A percentile compares a stretch with the other conserved stretches of the same genome.
These are phyloP conservation scores for Chrysanthemum lavandulifolium DNA, from an alignment of 129 eudicot genomes.

Conservation along the genomic window DNA sequence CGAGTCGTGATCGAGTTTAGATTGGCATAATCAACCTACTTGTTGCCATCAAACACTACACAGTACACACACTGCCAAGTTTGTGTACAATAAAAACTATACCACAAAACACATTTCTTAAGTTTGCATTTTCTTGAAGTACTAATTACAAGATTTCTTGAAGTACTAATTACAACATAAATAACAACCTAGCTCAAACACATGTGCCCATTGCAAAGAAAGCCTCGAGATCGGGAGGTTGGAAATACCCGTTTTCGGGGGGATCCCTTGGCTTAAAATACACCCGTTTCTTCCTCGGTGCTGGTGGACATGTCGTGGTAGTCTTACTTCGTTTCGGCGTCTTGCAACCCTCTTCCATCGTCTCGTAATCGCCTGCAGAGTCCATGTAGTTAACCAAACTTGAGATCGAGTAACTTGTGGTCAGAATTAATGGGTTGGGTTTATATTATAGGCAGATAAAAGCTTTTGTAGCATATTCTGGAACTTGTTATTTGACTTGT, in stretches of 20 bases:
- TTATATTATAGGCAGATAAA: neutral
- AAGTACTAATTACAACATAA: slow-evolving; percentile 10
- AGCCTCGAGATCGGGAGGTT: slow-evolving; percentile 51
- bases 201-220: slow-evolving; percentile 36
- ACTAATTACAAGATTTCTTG: slow-evolving; percentile 7
- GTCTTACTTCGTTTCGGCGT: slow-evolving; percentile 41
- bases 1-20: too few relatives aligned
- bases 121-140: neutral
- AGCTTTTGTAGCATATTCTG: slow-evolving; percentile 10
- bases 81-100: too few relatives aligned
- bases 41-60: too few relatives aligned
- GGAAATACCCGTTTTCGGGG: slow-evolving; percentile 53
- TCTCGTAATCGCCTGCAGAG: slow-evolving; percentile 3
- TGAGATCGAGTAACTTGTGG: neutral
- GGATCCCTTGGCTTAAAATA: slow-evolving; percentile 21
- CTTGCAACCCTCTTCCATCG: slow-evolving; percentile 36
- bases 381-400: slow-evolving; percentile 16
- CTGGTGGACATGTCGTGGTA: slow-evolving; percentile 48
- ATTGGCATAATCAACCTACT: too few relatives aligned
- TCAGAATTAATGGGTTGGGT: neutral
- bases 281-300: slow-evolving; percentile 53
- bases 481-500: slow-evolving; percentile 11
- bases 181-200: neutral
- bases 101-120: neutral
- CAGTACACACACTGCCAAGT: too few relatives aligned